Evolutionary conservation across 1,284 basidiomycete species (phyloP), one percentile per base, ranked within the genome.

Genomic region (Hortiboletus rubellus): DNA sequence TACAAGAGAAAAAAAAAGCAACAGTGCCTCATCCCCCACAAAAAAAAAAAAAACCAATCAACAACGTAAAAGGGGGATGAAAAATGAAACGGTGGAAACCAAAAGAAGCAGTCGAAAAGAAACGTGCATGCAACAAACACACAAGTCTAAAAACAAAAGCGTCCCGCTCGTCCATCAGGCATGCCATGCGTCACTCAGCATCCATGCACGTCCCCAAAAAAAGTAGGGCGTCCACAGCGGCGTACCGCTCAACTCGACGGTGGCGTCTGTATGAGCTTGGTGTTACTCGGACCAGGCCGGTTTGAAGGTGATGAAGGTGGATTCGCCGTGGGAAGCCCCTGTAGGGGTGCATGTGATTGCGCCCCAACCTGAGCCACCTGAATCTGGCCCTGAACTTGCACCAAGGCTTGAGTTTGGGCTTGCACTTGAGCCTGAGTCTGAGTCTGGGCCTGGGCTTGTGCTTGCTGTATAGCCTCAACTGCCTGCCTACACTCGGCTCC

Each of bases 401-500:
- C 51, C n/a, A 62, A 66, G 5, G 30, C 46, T 53, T 63, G 66
- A 3, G 36, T 58, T 42, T 17, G 38, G 17, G 38, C n/a, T 40
- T 40, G 38, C 14, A 17, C 38, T 7, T 38, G 37, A 5, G 9
- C 37, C 14, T 71, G 65, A 5, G 47, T 63, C 9, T 68, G 67
- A 7, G 42, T 58, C 17, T 69, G 69, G 12, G 59, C 70, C 48
- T 70, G 71, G 22, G 54, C 68, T 45, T 71, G 71, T 38, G 72
- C 69, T 60, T 72, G 71, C 47, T 74, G 72, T 59, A 74, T 68
- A 47, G 71, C 72, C 63, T 72, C 72, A 53, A 73, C 72, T 1
- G 77, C 74, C 59, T 76, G 76, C 59, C 85, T 79, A 71, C 89
- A 92, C 46, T 91, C 88, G 52, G 86, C 83, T 61, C 89, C 89